Evolutionary conservation across 345 rosid genomes (phyloP).

Genomic region (Fremontodendron californicum): DNA sequence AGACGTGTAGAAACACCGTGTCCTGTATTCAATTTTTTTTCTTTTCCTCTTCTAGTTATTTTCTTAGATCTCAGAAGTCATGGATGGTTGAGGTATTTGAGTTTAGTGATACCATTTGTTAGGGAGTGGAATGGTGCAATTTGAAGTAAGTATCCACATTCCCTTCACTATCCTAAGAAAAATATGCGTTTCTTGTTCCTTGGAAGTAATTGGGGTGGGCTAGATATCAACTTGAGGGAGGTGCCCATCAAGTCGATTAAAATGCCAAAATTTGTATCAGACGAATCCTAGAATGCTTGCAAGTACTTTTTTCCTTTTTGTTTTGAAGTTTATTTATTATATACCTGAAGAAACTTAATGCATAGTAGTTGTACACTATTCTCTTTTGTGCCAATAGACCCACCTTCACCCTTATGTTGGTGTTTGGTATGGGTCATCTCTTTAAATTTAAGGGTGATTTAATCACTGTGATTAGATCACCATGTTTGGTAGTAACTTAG

Average conservation of each 20-base stretch:
- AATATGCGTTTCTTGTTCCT: neutral
- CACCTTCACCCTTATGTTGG: neutral
- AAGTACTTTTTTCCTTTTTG: neutral
- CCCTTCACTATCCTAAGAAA: neutral
- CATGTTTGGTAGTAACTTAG: too few relatives aligned
- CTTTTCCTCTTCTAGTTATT: neutral
- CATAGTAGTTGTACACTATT: neutral
- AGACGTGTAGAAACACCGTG: constrained; percentile 5
- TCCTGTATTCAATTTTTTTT: constrained; percentile 5
- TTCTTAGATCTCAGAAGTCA: neutral
- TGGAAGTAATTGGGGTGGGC: neutral
- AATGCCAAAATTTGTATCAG: neutral
- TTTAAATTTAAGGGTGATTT: too few relatives aligned
- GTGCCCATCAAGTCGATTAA: neutral
- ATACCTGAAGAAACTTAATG: neutral
- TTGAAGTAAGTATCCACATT: neutral
- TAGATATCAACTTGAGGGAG: neutral
- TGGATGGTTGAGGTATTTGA: neutral
- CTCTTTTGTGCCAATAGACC: neutral
- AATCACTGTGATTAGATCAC: too few relatives aligned
- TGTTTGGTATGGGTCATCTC: too few relatives aligned
- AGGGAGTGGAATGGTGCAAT: neutral
- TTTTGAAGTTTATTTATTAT: too few relatives aligned
- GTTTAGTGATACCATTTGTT: neutral
- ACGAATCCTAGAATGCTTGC: neutral